Conservation (phyloP, 2,329 filamentous ascomycete genomes). For the Epichloe coenophiala region DNA sequence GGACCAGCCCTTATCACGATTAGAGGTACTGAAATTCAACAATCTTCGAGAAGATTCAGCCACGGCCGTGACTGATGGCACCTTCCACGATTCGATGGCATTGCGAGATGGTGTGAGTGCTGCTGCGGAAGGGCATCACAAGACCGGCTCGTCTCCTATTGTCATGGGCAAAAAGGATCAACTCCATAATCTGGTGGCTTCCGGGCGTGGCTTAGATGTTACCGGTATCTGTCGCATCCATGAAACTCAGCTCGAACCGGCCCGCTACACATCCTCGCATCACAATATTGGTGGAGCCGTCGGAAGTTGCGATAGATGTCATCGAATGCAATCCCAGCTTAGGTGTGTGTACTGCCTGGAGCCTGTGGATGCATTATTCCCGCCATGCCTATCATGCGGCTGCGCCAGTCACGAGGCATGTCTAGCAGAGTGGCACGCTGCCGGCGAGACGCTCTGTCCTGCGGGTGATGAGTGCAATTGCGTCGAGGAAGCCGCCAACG, state of each 20-base stretch:
- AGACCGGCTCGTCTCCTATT: conserved; percentile 34
- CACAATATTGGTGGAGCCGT: conserved; percentile 31
- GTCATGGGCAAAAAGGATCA: conserved; percentile 45
- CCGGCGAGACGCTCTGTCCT: conserved; percentile 43
- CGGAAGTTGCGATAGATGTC: conserved; percentile 38
- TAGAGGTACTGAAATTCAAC: conserved; percentile 59
- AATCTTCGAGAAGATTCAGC: conserved; percentile 37
- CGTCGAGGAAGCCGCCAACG: conserved; percentile 39
- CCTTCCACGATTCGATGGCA: conserved; percentile 23
- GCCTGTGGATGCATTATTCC: conserved; percentile 44
- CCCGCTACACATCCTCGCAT: conserved; percentile 31
- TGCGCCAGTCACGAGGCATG: conserved; percentile 48
- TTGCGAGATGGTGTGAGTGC: conserved; percentile 25
- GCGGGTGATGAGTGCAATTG: conserved; percentile 54
- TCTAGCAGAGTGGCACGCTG: conserved; percentile 43
- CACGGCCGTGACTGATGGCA: conserved; percentile 15
- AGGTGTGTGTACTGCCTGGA: conserved; percentile 50
- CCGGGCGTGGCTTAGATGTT: conserved; percentile 45
- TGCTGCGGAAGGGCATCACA: conserved; percentile 20
- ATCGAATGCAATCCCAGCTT: conserved; percentile 41
- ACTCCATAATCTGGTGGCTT: conserved; percentile 34
- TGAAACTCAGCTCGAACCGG: conserved; percentile 47
- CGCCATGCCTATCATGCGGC: conserved; percentile 48
- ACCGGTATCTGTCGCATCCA: conserved; percentile 50
- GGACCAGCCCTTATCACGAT: conserved; percentile 45